Base-by-base conservation (phyloP, 139 green algal species). In the Volvox africanus region DNA sequence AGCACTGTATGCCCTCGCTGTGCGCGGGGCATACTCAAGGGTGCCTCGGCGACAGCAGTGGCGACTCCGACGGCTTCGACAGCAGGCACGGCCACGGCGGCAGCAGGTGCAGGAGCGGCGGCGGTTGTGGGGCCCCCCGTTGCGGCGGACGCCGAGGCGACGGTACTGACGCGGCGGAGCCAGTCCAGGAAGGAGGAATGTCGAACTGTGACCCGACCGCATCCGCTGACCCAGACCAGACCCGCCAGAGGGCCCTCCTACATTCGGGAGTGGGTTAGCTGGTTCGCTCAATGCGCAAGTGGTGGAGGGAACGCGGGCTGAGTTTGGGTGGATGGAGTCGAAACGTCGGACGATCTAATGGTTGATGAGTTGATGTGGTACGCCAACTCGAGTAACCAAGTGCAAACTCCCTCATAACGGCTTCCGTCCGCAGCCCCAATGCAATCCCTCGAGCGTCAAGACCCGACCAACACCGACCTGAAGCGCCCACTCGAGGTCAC, bases 401-500 rank as follows among this genome's bases (percentile, higher is more conserved):
- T 55, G 9, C 44, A 55, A 55, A 55, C 44, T 55, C 44, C 5
- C 5, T 9, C 44, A 9, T 55, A 55, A 55, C 44, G 5, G 44
- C 44, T 5, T 55, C 9, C 44, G 44, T 55, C 5, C 44, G 44
- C 44, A 5, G 44, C 44, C 44, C 44, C 44, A 55, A 55, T 55
- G 5, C 44, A n/a, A n/a, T n/a, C 44, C 44, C 44, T 55, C 9
- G 5, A 14, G 9, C 44, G 44, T 55, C 44, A 55, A 55, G 9
- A 55, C 44, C 44, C 44, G 5, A 9, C 36, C 36, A 24, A 26
- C 22, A 13, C 80, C 12, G 50, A 86, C 80, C 80, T 44, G 28
- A 26, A 90, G 50, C 50, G 86, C 86, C 86, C 86, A 90, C 30
- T 84, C 73, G 50, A 90, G 73, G 73, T 90, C 86, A 2, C 71